Evolutionary conservation across 1,284 basidiomycete genomes (phyloP), one percentile per base, ranked within the genome.

Genomic region (Anthracocystis panici-leucophaei): DNA sequence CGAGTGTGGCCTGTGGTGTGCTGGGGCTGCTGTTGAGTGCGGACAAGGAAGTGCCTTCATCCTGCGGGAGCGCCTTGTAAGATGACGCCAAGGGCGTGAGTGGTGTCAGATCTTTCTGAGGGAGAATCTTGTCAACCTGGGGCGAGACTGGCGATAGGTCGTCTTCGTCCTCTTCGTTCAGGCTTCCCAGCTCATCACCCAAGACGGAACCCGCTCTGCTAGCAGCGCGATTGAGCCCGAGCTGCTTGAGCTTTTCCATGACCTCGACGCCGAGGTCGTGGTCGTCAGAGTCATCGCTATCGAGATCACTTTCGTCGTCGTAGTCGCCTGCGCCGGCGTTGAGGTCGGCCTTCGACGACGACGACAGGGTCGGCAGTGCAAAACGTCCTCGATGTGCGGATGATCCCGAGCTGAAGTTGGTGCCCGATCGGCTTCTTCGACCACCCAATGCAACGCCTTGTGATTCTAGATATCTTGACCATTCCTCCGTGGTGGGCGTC

Each of bases 401-500:
- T 23, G 77, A 74, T 50, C 61, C 52, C 31, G 78, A 49, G 58
- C 70, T 73, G 10, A 61, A 40, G 25, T 45, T 57, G 25, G 77
- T 75, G 18, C 64, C 68, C 4, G 65, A 41, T 23, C 69, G 57
- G 25, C 73, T 67, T 42, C 67, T 63, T n/a, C 66, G 33, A 12
- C 72, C 68, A 16, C 53, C 56, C 33, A 69, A 27, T 10, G 65
- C 73, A 8, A 82, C 68, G 12, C 76, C 79, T 53, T 82, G 78
- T 33, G 74, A 77, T 44, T 80, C 79, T 12, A 82, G 59, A 45
- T 67, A 82, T 6, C 81, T 65, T 16, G 77, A 78, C 81, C 81
- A 82, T 49, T 82, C 81, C 52, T 82, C 81, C 23, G 80, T 82
- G 14, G 81, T 82, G 5, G 81, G 81, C 42, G 81, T 82, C 21